Percentiles rank a stretch among this genome's conserved stretches.
Conservation (phyloP, 2,329 filamentous ascomycete species). For the Sphaerulina populicola region DNA sequence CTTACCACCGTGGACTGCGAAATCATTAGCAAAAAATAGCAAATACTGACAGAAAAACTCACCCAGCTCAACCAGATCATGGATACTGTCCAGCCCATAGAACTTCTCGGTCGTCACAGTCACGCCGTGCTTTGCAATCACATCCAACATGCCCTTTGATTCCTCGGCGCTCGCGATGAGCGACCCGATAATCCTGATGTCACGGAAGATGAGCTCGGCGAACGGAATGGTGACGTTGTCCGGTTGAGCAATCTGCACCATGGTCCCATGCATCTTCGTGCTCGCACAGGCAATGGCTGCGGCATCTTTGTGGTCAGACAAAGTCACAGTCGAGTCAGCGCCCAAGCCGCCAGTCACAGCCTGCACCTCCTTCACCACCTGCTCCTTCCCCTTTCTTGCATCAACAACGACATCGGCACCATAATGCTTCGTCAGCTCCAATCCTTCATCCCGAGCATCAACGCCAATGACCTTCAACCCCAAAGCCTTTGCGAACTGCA, state of each 20-base stretch:
- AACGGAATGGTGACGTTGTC: conserved; percentile 36
- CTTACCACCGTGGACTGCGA: conserved; percentile 43
- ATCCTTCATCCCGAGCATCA: conserved; percentile 48
- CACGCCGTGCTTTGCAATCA: conserved; percentile 36
- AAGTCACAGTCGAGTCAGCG: conserved; percentile 46
- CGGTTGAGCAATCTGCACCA: conserved; percentile 53
- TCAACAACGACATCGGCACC: conserved; percentile 50
- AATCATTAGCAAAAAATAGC: neutral
- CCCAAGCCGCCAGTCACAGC: conserved; percentile 43
- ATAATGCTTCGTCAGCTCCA: conserved; percentile 41
- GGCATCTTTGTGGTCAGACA: conserved; percentile 47
- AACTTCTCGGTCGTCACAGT: conserved; percentile 47
- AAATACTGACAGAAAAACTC: neutral
- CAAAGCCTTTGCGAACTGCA: conserved; percentile 45
- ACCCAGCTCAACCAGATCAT: conserved; percentile 39
- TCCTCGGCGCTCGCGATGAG: conserved; percentile 32
- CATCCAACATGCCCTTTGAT: conserved; percentile 30
- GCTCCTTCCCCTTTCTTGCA: conserved; percentile 42
- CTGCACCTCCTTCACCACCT: conserved; percentile 43
- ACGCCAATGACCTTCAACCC: conserved; percentile 48
- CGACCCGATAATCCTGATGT: conserved; percentile 44
- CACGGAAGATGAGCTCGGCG: conserved; percentile 46
- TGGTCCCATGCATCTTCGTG: conserved; percentile 51
- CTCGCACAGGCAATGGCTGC: conserved; percentile 47
- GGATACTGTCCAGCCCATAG: conserved; percentile 46